Conservation (phyloP, 2,329 filamentous ascomycete species). For the Chaetomiaceae sp. region DNA sequence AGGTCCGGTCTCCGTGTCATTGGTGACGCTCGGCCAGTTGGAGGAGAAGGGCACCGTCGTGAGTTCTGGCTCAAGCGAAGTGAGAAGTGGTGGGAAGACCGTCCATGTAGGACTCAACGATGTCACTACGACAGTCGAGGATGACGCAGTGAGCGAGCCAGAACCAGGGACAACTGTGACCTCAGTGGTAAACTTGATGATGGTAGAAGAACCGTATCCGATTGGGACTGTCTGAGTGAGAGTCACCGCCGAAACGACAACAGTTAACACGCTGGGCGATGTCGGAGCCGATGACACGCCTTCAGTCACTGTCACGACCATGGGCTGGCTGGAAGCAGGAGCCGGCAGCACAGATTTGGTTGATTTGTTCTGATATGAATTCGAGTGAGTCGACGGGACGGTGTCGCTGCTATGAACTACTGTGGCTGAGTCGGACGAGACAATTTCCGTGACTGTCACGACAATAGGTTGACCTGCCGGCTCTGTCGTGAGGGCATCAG, state of each 20-base stretch:
- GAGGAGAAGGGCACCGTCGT: neutral
- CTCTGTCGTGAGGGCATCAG: too few relatives aligned
- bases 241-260: conserved; percentile 16
- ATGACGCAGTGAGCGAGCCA: neutral
- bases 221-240: conserved; percentile 19
- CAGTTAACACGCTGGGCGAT: neutral
- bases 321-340: neutral
- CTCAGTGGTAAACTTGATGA: conserved; percentile 18
- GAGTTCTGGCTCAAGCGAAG: too few relatives aligned
- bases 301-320: neutral
- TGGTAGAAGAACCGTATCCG: conserved; percentile 14
- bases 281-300: neutral
- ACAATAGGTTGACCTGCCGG: too few relatives aligned
- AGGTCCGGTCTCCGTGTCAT: neutral
- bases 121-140: neutral
- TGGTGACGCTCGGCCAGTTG: neutral
- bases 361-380: too few relatives aligned
- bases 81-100: neutral
- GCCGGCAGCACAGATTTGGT: neutral
- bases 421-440: too few relatives aligned
- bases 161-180: conserved; percentile 9
- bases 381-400: too few relatives aligned
- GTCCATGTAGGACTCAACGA: conserved; percentile 14
- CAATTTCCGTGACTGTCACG: neutral
- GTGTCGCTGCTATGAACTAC: neutral